Conservation (phyloP, 1,284 basidiomycete species). For the Omphalotus olearius region DNA sequence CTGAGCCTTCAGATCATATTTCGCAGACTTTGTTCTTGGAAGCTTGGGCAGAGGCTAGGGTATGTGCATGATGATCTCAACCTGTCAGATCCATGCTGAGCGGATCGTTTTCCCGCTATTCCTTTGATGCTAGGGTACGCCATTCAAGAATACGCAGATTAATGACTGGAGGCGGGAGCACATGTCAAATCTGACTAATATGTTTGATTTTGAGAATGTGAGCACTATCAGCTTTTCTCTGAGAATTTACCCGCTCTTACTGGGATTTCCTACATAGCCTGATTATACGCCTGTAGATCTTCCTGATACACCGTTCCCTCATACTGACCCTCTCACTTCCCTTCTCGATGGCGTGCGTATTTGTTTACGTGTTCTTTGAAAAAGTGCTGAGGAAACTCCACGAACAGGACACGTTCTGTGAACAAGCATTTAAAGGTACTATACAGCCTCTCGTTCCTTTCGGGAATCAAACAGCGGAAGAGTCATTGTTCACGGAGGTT, state of each 20-base stretch:
- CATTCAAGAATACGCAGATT: slow-evolving; percentile 9
- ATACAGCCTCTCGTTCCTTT: slow-evolving; percentile 8
- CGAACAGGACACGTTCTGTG: slow-evolving; percentile 2
- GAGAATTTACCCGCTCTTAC: not conserved
- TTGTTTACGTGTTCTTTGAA: not conserved
- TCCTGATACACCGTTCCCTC: slow-evolving; percentile 4
- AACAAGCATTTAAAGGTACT: not conserved
- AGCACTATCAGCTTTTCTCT: not conserved
- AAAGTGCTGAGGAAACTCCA: not conserved
- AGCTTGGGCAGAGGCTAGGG: slow-evolving; percentile 9
- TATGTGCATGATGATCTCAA: not conserved
- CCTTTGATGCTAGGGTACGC: slow-evolving; percentile 1
- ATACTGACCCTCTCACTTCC: slow-evolving; percentile 9
- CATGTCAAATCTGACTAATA: slow-evolving; percentile 8
- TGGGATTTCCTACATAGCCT: slow-evolving; percentile 1
- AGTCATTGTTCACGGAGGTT: slow-evolving; percentile 5
- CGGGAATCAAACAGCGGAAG: slow-evolving; percentile 3
- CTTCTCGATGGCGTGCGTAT: slow-evolving; percentile 6
- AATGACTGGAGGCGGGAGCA: slow-evolving; percentile 13
- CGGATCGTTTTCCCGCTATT: too few relatives aligned
- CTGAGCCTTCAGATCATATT: slow-evolving; percentile 10
- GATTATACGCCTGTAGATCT: slow-evolving; percentile 4
- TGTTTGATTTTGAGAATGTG: slow-evolving; percentile 12
- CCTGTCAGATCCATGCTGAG: not conserved
- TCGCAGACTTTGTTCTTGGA: slow-evolving; percentile 11